These are phyloP conservation scores for Pseudozyma hubeiensis DNA, from an alignment of 1,284 basidiomycete genomes.

Conservation along the genomic window DNA sequence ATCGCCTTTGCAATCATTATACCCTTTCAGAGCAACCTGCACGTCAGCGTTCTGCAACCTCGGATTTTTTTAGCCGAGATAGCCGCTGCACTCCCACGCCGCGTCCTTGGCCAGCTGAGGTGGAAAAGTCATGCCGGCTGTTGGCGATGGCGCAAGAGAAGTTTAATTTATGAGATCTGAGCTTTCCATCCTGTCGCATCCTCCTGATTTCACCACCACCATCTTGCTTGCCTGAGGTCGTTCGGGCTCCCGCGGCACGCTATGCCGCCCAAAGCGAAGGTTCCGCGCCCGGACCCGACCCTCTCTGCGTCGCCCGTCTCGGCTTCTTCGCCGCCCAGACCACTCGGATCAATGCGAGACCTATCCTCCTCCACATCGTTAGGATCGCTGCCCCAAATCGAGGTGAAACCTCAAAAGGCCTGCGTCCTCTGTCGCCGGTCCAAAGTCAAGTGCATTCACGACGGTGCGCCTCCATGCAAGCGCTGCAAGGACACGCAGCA, in stretches of 20 bases:
- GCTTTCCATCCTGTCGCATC: not conserved
- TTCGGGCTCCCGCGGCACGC: constrained; percentile 10
- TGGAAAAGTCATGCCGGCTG: constrained; percentile 11
- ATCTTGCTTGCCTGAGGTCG: constrained; percentile 2
- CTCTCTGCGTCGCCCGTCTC: constrained; percentile 26
- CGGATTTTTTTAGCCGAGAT: constrained; percentile 10
- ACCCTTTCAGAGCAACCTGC: constrained; percentile 3
- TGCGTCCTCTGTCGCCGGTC: constrained; percentile 55
- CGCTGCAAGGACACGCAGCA: constrained; percentile 54
- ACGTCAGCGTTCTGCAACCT: not conserved
- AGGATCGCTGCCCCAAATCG: constrained; percentile 31
- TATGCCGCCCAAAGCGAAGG: constrained; percentile 35
- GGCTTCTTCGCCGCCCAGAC: constrained; percentile 27
- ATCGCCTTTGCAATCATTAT: not conserved
- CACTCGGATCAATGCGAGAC: constrained; percentile 3
- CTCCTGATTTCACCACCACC: constrained; percentile 8
- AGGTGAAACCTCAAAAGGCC: constrained; percentile 59
- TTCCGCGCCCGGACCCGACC: constrained; percentile 12
- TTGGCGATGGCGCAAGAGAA: constrained; percentile 12
- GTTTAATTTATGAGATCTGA: constrained; percentile 1
- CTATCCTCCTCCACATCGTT: constrained; percentile 28
- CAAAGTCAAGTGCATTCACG: constrained; percentile 62
- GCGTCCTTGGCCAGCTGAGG: constrained; percentile 2
- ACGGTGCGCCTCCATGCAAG: constrained; percentile 58
- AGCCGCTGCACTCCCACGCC: not conserved